Conservation (phyloP, 176 grass and related monocot species). For the Bothriochloa decipiens region DNA sequence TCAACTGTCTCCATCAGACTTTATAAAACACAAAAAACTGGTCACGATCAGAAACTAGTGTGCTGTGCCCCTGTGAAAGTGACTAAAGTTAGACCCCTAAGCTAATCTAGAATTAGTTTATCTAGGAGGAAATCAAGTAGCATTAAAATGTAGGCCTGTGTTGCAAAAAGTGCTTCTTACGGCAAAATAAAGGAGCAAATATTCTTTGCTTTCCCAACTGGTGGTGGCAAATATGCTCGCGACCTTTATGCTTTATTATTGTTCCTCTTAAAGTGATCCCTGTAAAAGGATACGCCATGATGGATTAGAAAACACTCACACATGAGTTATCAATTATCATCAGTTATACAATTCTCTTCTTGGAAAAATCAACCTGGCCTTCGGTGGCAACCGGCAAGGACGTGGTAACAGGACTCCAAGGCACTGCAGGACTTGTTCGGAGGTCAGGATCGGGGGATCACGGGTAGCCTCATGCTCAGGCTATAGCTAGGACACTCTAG, state of each 20-base stretch:
- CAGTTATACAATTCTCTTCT: background rate
- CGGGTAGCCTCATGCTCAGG: background rate
- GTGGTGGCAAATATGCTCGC: conserved; percentile 6
- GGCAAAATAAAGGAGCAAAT: conserved; percentile 5
- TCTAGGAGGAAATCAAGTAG: background rate
- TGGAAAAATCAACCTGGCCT: background rate
- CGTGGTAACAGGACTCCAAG: background rate
- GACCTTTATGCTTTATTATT: conserved; percentile 16
- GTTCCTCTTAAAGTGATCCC: background rate
- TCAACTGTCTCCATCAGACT: background rate
- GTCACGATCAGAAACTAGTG: background rate
- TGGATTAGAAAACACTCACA: background rate
- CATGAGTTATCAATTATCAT: background rate
- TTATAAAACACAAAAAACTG: background rate
- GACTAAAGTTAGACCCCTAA: background rate
- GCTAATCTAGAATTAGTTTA: background rate
- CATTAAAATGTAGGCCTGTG: background rate
- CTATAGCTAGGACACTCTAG: background rate
- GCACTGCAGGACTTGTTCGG: background rate
- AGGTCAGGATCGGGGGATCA: background rate
- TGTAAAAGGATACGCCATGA: background rate
- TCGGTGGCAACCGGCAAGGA: background rate
- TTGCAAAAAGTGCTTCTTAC: background rate
- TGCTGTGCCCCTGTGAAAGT: background rate
- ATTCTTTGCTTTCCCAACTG: conserved; percentile 9